phyloP scores from a whole-genome alignment of 352 stramenopile species.

The Blastocystis sp. region DNA sequence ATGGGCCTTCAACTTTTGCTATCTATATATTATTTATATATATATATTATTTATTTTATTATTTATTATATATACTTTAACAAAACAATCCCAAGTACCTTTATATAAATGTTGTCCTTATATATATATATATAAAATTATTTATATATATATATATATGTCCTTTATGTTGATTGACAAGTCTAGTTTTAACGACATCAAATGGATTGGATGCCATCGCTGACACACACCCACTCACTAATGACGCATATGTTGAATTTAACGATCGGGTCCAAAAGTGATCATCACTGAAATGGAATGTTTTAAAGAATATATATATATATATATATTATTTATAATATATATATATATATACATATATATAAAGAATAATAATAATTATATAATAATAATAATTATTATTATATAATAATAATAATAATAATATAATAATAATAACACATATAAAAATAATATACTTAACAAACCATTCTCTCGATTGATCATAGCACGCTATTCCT shows the following conservation, averaged over 20 bases:
- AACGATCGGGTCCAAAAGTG: neutral
- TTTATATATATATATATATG: too few species aligned
- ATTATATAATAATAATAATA: too few species aligned
- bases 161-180: constrained; percentile 24
- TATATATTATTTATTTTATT: too few species aligned
- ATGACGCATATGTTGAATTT: constrained; percentile 8
- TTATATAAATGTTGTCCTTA: constrained; percentile 18
- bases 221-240: constrained; percentile 16
- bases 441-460: too few species aligned
- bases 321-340: too few species aligned
- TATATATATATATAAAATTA: too few species aligned
- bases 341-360: too few species aligned
- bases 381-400: too few species aligned
- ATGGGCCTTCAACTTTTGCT: neutral
- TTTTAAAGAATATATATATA: too few species aligned
- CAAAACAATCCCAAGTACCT: constrained; percentile 2
- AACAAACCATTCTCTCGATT: constrained; percentile 9
- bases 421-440: too few species aligned
- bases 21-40: neutral
- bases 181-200: constrained; percentile 17
- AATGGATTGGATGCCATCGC: constrained; percentile 18
- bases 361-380: too few species aligned
- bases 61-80: neutral
- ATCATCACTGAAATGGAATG: constrained; percentile 6
- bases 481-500: constrained; percentile 23